These are phyloP conservation scores for Artomyces pyxidatus DNA, from an alignment of 768 basidiomycete genomes.

Conservation along the genomic window DNA sequence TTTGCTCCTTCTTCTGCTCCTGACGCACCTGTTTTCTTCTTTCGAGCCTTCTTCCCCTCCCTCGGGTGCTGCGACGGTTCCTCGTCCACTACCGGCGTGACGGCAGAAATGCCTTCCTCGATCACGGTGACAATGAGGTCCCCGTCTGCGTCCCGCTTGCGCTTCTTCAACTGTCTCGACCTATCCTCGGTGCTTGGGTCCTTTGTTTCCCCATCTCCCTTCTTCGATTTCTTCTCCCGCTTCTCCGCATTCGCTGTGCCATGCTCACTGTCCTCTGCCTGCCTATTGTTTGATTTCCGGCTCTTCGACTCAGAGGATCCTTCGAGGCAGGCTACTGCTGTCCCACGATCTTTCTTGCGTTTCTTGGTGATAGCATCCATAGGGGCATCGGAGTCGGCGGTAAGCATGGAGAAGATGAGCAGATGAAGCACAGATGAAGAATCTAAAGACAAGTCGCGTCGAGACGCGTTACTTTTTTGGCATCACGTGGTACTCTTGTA, in stretches of 20 bases:
- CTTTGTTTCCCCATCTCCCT: neutral
- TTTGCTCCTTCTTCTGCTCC: neutral
- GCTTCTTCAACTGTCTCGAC: conserved; percentile 7
- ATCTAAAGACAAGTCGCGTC: too few relatives aligned
- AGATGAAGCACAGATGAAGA: too few relatives aligned
- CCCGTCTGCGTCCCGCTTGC: neutral
- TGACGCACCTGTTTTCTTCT: neutral
- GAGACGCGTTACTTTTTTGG: too few relatives aligned
- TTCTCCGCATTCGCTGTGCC: neutral
- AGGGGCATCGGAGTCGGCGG: conserved; percentile 6
- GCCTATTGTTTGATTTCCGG: conserved; percentile 3
- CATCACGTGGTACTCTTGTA: too few relatives aligned
- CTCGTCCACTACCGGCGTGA: neutral
- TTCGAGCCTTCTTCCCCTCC: neutral
- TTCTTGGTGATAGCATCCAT: neutral
- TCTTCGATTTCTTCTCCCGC: conserved; percentile 14
- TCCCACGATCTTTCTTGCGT: neutral
- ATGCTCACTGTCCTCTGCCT: neutral
- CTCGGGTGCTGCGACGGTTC: neutral
- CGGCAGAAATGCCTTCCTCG: neutral
- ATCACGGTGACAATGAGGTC: neutral
- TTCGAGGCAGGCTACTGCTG: too few relatives aligned
- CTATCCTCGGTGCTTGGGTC: conserved; percentile 1
- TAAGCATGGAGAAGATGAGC: too few relatives aligned
- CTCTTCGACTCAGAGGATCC: neutral